A percentile compares a stretch with the other conserved stretches of the same genome.
These are phyloP conservation scores for Tetracladium maxilliforme DNA, from an alignment of 2,329 filamentous ascomycete genomes.

Conservation along the genomic window DNA sequence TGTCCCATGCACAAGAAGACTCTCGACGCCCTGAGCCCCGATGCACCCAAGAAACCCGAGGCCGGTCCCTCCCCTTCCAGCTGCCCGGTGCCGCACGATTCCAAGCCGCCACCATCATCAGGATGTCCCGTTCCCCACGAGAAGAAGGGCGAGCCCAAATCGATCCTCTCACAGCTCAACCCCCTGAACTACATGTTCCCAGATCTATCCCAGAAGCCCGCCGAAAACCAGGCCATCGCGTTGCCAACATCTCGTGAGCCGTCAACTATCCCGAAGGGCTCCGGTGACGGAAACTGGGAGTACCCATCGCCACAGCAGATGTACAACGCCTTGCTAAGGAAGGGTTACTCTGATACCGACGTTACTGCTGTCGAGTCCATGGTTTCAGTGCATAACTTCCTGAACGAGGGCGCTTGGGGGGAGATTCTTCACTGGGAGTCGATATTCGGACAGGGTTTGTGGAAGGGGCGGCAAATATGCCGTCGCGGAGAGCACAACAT, in stretches of 20 bases:
- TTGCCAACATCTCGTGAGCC: conserved; percentile 71
- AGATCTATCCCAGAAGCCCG: conserved; percentile 66
- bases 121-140: no score
- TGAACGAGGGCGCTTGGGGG: conserved; percentile 94
- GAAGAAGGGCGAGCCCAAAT: no score
- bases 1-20: conserved; percentile 52
- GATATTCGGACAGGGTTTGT: conserved; percentile 63
- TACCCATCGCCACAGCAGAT: conserved; percentile 98
- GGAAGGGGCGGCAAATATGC: conserved; percentile 59
- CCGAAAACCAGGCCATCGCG: conserved; percentile 54
- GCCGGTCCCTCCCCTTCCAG: conserved; percentile 16
- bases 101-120: conserved; percentile 10
- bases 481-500: conserved; percentile 57
- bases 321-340: conserved; percentile 95
- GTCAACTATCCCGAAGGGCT: conserved; percentile 83
- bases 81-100: conserved; percentile 12
- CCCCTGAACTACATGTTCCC: conserved; percentile 94
- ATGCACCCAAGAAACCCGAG: conserved; percentile 10
- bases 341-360: conserved; percentile 90
- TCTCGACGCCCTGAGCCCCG: conserved; percentile 13
- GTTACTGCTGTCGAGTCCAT: conserved; percentile 88
- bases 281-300: conserved; percentile 74
- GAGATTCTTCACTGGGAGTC: conserved; percentile 93
- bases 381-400: conserved; percentile 95
- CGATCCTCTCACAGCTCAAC: conserved; percentile 52